These are phyloP conservation scores for Saturnispora saitoi DNA, from an alignment of 805 yeast genomes.

Conservation along the genomic window DNA sequence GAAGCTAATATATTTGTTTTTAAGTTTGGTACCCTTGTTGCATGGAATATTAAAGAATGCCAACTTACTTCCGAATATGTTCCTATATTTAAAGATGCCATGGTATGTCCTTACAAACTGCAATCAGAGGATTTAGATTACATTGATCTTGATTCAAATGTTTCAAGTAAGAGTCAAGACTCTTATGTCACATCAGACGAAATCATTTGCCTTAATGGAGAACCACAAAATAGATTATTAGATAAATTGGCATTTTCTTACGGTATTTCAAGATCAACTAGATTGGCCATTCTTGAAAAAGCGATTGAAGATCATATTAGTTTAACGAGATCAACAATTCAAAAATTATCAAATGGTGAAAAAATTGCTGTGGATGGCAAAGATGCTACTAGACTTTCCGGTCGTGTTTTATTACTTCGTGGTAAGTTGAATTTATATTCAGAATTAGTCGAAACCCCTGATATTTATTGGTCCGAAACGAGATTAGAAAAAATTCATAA, in stretches of 20 bases:
- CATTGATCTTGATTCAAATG: constrained; percentile 25
- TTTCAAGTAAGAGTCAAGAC: constrained; percentile 18
- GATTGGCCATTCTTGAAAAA: constrained; percentile 71
- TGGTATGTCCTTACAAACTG: constrained; percentile 36
- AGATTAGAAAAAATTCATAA: constrained; percentile 69
- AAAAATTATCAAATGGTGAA: constrained; percentile 55
- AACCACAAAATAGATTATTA: constrained; percentile 41
- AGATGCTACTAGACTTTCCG: constrained; percentile 63
- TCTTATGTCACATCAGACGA: constrained; percentile 40
- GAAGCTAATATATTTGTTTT: constrained; percentile 53
- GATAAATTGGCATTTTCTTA: constrained; percentile 87
- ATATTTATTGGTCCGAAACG: constrained; percentile 89
- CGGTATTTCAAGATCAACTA: constrained; percentile 80
- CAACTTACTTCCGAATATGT: constrained; percentile 38
- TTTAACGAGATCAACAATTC: constrained; percentile 56
- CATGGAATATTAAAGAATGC: constrained; percentile 70
- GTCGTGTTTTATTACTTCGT: constrained; percentile 63
- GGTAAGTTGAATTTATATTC: constrained; percentile 81
- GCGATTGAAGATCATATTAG: constrained; percentile 61
- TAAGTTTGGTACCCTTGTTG: constrained; percentile 71
- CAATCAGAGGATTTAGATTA: constrained; percentile 89
- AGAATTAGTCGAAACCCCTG: constrained; percentile 87
- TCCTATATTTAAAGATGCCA: constrained; percentile 44
- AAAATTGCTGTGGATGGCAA: constrained; percentile 43
- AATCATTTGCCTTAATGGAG: constrained; percentile 55